Conservation (phyloP, 139 green algal species). For the Pseudopediastrum boryanum region DNA sequence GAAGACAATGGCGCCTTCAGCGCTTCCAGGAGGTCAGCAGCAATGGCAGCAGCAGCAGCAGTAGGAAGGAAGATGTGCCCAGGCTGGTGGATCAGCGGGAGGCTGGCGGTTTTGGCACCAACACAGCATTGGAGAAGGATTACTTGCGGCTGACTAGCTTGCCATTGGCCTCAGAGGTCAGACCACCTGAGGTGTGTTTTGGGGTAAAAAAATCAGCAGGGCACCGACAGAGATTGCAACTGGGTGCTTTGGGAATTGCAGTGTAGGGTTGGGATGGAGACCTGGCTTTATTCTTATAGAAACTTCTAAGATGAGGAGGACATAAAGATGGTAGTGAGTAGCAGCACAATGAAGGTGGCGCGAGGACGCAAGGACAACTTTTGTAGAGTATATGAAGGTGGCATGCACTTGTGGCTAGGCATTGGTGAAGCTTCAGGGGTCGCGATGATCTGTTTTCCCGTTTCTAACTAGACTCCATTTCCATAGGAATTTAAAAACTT, state of each 20-base stretch:
- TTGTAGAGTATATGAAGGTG: no score
- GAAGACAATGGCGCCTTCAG: background rate
- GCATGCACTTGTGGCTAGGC: no score
- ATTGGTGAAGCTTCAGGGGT: no score
- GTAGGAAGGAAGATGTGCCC: no score
- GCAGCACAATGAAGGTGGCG: background rate
- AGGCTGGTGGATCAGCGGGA: no score
- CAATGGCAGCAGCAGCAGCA: no score
- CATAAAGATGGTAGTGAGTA: no score
- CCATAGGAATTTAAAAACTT: background rate
- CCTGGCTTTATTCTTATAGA: background rate
- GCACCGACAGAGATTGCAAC: no score
- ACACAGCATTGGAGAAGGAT: constrained; percentile 82
- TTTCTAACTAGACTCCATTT: background rate
- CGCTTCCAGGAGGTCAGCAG: background rate
- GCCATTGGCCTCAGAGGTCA: constrained; percentile 72
- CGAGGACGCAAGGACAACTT: background rate
- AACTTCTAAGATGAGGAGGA: background rate
- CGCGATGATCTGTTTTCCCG: background rate
- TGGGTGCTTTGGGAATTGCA: background rate
- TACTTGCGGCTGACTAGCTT: constrained; percentile 84
- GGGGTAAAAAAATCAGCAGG: no score
- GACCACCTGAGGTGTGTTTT: constrained; percentile 51
- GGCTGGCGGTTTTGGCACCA: constrained; percentile 53
- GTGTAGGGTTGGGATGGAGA: background rate